These are phyloP conservation scores for Alternaria brassicae DNA, from an alignment of 2,329 filamentous ascomycete species.

Conservation along the genomic window DNA sequence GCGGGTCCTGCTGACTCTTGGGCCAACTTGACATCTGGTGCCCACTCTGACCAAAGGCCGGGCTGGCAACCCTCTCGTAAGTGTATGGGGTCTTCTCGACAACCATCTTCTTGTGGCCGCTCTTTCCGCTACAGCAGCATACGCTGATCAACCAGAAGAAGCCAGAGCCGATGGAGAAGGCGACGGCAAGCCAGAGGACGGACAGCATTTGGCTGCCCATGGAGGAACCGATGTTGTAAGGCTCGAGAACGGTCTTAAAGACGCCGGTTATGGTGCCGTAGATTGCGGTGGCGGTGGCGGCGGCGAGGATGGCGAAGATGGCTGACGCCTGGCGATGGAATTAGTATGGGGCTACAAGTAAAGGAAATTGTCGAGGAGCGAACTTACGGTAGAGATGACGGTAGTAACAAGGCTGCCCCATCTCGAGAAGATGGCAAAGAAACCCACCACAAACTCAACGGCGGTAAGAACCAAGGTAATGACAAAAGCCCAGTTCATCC, in stretches of 20 bases:
- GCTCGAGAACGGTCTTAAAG: slow-evolving; percentile 70
- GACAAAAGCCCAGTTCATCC: slow-evolving; percentile 83
- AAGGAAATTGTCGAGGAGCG: too few species aligned
- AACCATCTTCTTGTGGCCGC: slow-evolving; percentile 54
- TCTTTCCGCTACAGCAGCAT: slow-evolving; percentile 86
- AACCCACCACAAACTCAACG: slow-evolving; percentile 76
- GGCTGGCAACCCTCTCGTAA: slow-evolving; percentile 62
- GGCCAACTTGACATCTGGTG: slow-evolving; percentile 28
- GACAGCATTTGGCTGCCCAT: slow-evolving; percentile 75
- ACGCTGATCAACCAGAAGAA: slow-evolving; percentile 92
- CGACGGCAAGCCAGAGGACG: slow-evolving; percentile 79
- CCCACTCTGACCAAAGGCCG: slow-evolving; percentile 48
- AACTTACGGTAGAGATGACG: slow-evolving; percentile 71
- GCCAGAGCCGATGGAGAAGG: slow-evolving; percentile 74
- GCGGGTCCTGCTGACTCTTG: slow-evolving; percentile 28
- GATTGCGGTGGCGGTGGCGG: slow-evolving; percentile 76
- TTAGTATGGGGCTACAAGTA: slow-evolving; percentile 40
- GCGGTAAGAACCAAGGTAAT: slow-evolving; percentile 74
- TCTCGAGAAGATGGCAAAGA: slow-evolving; percentile 83
- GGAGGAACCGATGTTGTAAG: slow-evolving; percentile 72
- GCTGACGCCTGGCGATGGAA: slow-evolving; percentile 55
- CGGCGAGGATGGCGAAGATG: slow-evolving; percentile 68
- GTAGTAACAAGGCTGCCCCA: slow-evolving; percentile 83
- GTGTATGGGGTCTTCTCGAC: slow-evolving; percentile 68
- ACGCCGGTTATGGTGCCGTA: slow-evolving; percentile 73